Conservation (phyloP, 108 stramenopile species). For the Bacterosira constricta region DNA sequence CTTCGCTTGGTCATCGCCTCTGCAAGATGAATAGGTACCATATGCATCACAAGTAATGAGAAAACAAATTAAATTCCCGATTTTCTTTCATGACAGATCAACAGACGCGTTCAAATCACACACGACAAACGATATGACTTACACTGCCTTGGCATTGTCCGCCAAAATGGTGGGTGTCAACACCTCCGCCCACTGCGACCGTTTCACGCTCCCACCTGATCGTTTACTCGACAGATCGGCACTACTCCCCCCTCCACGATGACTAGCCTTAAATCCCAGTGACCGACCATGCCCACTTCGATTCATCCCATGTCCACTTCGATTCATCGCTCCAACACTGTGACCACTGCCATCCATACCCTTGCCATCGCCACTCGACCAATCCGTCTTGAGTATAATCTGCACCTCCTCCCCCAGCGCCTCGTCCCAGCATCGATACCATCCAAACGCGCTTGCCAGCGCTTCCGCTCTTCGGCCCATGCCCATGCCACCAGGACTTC, state of each 20-base stretch:
- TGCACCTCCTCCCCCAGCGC: constrained; percentile 64
- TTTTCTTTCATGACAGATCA: no score
- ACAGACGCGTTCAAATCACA: no score
- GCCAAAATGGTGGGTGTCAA: constrained; percentile 72
- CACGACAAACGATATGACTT: constrained; percentile 10
- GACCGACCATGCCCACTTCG: constrained; percentile 74
- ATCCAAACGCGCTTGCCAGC: constrained; percentile 87
- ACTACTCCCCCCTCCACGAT: constrained; percentile 36
- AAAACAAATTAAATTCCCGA: not conserved
- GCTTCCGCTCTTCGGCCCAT: constrained; percentile 84
- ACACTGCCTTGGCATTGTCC: constrained; percentile 66
- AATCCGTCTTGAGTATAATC: constrained; percentile 35
- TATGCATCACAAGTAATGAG: not conserved
- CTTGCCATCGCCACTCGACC: constrained; percentile 35
- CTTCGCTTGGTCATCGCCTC: constrained; percentile 77
- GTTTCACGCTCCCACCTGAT: constrained; percentile 34
- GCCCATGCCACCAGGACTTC: constrained; percentile 53
- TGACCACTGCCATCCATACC: constrained; percentile 52
- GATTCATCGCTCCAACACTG: constrained; percentile 42
- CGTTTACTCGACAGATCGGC: constrained; percentile 47
- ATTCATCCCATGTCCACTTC: constrained; percentile 60
- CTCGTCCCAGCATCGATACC: constrained; percentile 92
- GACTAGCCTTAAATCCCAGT: constrained; percentile 76
- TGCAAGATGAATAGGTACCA: not conserved
- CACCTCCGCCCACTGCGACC: constrained; percentile 69